phyloP scores from a whole-genome alignment of 768 basidiomycete genomes.

The Mrakia blollopis region DNA sequence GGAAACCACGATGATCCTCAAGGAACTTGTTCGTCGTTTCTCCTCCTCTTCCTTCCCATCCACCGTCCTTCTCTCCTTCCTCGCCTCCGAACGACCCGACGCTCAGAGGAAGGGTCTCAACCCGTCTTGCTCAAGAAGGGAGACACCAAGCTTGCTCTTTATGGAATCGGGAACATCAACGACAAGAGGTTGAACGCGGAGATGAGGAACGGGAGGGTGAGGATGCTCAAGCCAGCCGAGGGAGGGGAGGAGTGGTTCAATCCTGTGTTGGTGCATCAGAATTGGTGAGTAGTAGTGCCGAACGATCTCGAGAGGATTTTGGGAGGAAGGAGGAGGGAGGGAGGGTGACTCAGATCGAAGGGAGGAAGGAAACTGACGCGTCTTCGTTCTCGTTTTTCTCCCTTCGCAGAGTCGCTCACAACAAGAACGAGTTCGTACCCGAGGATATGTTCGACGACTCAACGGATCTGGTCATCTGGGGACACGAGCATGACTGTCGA shows the following conservation, averaged over 20 bases:
- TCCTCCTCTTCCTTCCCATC: constrained; percentile 57
- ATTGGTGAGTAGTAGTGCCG: constrained; percentile 64
- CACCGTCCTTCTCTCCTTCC: constrained; percentile 85
- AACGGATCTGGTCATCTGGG: constrained; percentile 91
- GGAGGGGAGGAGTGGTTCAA: constrained; percentile 95
- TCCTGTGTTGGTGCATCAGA: constrained; percentile 87
- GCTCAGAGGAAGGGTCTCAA: constrained; percentile 61
- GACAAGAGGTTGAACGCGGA: constrained; percentile 97
- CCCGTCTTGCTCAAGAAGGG: constrained; percentile 92
- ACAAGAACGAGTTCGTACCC: constrained; percentile 88
- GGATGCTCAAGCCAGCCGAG: constrained; percentile 85
- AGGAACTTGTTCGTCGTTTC: constrained; percentile 64
- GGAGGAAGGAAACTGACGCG: no score
- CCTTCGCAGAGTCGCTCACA: constrained; percentile 67
- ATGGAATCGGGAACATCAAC: constrained; percentile 94
- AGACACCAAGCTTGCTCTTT: constrained; percentile 76
- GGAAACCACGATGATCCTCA: constrained; percentile 99
- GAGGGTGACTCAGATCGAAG: no score
- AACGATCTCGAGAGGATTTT: no score
- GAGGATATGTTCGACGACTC: constrained; percentile 97
- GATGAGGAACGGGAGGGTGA: constrained; percentile 82
- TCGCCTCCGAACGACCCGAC: constrained; percentile 62
- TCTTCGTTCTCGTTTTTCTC: not conserved
- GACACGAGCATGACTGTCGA: constrained; percentile 97
- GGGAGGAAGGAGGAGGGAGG: no score